Conservation (phyloP, 345 rosid species). For the Euphorbia peplus region DNA sequence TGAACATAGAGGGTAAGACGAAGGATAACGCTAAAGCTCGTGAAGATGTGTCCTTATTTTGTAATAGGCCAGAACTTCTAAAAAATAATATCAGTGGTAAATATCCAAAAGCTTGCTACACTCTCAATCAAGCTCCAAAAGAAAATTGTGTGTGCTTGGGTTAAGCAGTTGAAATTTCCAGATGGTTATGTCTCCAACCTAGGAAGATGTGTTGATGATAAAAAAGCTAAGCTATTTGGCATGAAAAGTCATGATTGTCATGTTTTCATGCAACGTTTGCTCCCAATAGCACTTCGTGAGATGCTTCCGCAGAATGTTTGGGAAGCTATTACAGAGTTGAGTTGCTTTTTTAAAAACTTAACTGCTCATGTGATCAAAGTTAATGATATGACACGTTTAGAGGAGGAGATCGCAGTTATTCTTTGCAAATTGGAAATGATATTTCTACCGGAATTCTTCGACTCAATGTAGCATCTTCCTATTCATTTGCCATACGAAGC, state of each 20-base stretch:
- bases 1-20: no score
- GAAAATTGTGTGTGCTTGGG: not conserved
- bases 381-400: not conserved
- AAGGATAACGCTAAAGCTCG: not conserved
- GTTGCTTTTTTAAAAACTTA: not conserved
- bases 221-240: not conserved
- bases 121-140: not conserved
- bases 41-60: not conserved
- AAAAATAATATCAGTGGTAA: not conserved
- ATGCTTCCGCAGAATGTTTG: not conserved
- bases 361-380: not conserved
- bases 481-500: no score
- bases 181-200: not conserved
- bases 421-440: not conserved
- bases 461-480: no score
- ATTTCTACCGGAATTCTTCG: not conserved
- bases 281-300: not conserved
- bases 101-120: not conserved
- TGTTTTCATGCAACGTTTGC: no score
- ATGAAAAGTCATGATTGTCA: not conserved
- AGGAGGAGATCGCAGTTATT: not conserved
- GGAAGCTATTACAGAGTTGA: not conserved
- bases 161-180: not conserved
- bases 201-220: not conserved
- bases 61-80: not conserved